Base-by-base conservation (phyloP, 2,329 filamentous ascomycete species). In the Sclerotinia subarctica region DNA sequence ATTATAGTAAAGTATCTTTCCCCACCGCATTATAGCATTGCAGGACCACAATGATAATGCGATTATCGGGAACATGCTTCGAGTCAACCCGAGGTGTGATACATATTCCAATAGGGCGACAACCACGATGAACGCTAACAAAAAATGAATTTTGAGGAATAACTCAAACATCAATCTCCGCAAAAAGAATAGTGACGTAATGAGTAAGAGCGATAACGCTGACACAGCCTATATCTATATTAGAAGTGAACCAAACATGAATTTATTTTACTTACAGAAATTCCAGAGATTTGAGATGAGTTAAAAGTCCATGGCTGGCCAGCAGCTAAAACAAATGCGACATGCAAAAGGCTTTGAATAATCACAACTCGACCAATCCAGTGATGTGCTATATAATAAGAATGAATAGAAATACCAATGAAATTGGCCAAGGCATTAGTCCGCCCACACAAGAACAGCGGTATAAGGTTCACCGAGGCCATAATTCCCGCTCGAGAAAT, bases 351-450 rank as follows among this genome's bases (percentile, higher is more conserved):
- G 24, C 57, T 68, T 68, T 73, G 57, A 7, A 67, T 17, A 65
- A 72, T 56, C 2, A 68, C 67, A 6, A 74, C 52, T 21, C 67
- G 26, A 17, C 70, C 71, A 56, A 73, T 68, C 70, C 69, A 74
- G 44, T 71, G 67, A 66, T 74, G 64, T 21, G 54, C 56, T 21
- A 72, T 49, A 49, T 72, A 69, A 57, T 71, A 71, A 24, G 54
- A 62, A 49, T 72, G 58, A 13, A 72, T 62, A 29, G 68, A 67
- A 8, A 74, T 49, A 3, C 72, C 68, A 10, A 73, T 49, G 19
- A 63, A 54, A 59, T 72, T 51, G 2, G 67, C 57, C 0, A 72
- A 19, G 5, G 70, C n/a, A 46, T 60, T 74, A 4, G 67, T 71
- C 3, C 67, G 52, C 10, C 70, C 70, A 51, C 69, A 70, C 4